Conservation (phyloP, 768 basidiomycete species). For the Psilocybe cubensis region DNA sequence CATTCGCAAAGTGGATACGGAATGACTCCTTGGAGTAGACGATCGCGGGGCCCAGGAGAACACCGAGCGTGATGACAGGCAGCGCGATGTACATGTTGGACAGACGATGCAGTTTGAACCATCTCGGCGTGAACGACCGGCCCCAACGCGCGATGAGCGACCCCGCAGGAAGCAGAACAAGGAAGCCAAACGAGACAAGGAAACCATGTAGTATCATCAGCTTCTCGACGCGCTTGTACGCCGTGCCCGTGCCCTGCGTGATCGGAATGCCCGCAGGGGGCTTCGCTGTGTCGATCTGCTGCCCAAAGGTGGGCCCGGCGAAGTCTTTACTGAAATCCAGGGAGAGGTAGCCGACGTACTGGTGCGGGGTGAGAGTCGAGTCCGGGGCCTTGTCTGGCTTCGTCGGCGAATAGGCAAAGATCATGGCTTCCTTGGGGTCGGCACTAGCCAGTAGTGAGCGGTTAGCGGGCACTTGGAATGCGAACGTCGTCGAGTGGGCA, state of each 20-base stretch:
- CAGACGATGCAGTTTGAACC: conserved; percentile 61
- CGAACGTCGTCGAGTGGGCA: conserved; percentile 36
- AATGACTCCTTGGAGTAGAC: conserved; percentile 41
- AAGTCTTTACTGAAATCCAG: conserved; percentile 38
- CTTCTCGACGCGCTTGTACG: conserved; percentile 35
- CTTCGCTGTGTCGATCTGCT: neutral
- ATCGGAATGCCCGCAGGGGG: conserved; percentile 1
- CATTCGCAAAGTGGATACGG: conserved; percentile 45
- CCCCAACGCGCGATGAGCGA: conserved; percentile 57
- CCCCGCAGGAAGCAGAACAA: conserved; percentile 58
- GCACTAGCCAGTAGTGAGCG: conserved; percentile 30
- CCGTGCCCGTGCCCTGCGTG: conserved; percentile 14
- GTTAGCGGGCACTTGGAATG: conserved; percentile 47
- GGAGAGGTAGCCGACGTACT: conserved; percentile 35
- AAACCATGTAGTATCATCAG: conserved; percentile 57
- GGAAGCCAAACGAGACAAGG: conserved; percentile 55
- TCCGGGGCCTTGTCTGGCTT: conserved; percentile 27
- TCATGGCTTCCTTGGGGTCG: conserved; percentile 33
- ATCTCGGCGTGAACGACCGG: conserved; percentile 50
- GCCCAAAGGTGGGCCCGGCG: conserved; percentile 11
- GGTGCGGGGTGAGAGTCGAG: conserved; percentile 29
- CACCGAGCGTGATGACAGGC: conserved; percentile 53
- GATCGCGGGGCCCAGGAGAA: conserved; percentile 50
- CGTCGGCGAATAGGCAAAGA: conserved; percentile 44
- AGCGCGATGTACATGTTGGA: conserved; percentile 51